A percentile compares a stretch with the other conserved stretches of the same genome.
phyloP scores from a whole-genome alignment of 1,139 yeast species.

The Kluyveromyces sp. region DNA sequence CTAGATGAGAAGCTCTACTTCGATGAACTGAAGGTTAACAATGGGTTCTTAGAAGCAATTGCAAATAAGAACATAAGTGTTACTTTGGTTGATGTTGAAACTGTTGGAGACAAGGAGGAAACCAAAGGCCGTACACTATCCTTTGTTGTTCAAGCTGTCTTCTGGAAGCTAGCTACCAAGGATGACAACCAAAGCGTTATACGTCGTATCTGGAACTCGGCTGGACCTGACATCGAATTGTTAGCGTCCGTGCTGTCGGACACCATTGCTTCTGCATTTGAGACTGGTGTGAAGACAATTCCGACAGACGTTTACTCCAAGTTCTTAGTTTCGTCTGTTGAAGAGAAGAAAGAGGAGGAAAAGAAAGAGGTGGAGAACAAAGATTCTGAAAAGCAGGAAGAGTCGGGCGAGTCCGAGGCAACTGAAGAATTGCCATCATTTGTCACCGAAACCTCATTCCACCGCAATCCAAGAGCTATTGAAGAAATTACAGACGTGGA shows the following conservation, averaged over 20 bases:
- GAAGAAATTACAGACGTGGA: conserved; percentile 34
- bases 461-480: conserved; percentile 46
- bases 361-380: conserved; percentile 20
- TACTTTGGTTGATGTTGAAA: conserved; percentile 48
- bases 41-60: conserved; percentile 47
- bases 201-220: conserved; percentile 72
- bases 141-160: conserved; percentile 70
- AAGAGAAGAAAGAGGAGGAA: conserved; percentile 21
- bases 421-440: conserved; percentile 39
- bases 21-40: conserved; percentile 43
- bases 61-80: conserved; percentile 49
- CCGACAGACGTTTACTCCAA: conserved; percentile 33
- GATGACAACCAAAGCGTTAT: conserved; percentile 58
- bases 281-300: conserved; percentile 41
- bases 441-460: conserved; percentile 54
- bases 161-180: conserved; percentile 64
- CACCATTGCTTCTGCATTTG: conserved; percentile 49
- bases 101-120: conserved; percentile 54
- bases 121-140: conserved; percentile 72
- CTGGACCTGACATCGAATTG: conserved; percentile 75
- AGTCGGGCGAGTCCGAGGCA: too few species aligned
- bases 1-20: conserved; percentile 34
- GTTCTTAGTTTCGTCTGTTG: conserved; percentile 23
- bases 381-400: conserved; percentile 15
- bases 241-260: conserved; percentile 76